Conservation (phyloP, 805 yeast species). For the Ogataea glucozyma region DNA sequence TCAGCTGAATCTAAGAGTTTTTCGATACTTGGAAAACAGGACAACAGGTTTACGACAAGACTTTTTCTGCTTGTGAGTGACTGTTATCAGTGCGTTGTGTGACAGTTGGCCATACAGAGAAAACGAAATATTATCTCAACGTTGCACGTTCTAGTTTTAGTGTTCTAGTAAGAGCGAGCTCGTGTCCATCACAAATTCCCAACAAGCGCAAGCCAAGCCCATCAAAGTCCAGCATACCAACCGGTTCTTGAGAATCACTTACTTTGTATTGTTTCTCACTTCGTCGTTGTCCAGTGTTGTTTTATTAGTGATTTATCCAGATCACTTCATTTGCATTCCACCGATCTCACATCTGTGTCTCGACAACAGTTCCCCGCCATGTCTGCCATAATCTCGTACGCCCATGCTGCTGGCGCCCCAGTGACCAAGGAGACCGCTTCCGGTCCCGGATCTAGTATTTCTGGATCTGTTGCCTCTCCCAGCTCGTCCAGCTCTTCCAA, state of each 20-base stretch:
- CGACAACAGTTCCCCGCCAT: slow-evolving; percentile 15
- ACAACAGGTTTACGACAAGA: slow-evolving; percentile 2
- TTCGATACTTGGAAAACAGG: slow-evolving; percentile 5
- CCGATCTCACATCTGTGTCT: not conserved
- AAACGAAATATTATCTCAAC: too few relatives aligned
- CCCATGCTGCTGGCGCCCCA: slow-evolving; percentile 35
- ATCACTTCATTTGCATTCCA: not conserved
- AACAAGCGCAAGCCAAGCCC: too few relatives aligned
- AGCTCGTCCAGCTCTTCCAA: too few relatives aligned
- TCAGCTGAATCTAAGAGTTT: slow-evolving; percentile 4
- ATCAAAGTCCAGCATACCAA: too few relatives aligned
- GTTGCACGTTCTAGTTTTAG: too few relatives aligned
- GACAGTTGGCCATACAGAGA: slow-evolving; percentile 3
- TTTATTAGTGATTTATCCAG: not conserved
- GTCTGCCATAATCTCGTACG: slow-evolving; percentile 35
- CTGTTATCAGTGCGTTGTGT: slow-evolving; percentile 1
- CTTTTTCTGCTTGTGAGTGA: slow-evolving; percentile 1
- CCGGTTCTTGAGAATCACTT: too few relatives aligned
- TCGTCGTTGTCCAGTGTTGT: too few relatives aligned
- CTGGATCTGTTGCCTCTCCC: too few relatives aligned
- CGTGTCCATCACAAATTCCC: too few relatives aligned
- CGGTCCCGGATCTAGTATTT: too few relatives aligned
- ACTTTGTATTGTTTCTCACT: too few relatives aligned
- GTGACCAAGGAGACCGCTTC: slow-evolving; percentile 14
- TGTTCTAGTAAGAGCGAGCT: too few relatives aligned